These are phyloP conservation scores for Metarhizium rileyi DNA, from an alignment of 2,329 filamentous ascomycete species.

Conservation along the genomic window DNA sequence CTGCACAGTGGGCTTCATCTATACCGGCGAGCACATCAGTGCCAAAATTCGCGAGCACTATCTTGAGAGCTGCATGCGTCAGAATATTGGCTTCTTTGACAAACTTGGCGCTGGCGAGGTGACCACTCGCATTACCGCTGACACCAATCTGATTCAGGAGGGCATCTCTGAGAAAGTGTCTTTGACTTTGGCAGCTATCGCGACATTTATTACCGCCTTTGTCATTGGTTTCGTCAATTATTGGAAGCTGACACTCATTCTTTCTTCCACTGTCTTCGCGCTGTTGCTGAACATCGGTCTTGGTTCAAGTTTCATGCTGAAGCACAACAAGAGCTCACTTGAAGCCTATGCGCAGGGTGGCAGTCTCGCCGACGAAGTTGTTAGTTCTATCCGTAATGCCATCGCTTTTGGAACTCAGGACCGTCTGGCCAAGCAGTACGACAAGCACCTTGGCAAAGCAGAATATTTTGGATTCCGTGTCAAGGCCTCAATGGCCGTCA, in stretches of 20 bases:
- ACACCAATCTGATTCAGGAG: slow-evolving; percentile 88
- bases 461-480: slow-evolving; percentile 67
- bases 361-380: slow-evolving; percentile 84
- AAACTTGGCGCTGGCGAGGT: slow-evolving; percentile 89
- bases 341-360: slow-evolving; percentile 76
- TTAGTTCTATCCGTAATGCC: slow-evolving; percentile 87
- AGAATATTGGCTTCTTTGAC: slow-evolving; percentile 91
- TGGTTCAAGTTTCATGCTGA: slow-evolving; percentile 66
- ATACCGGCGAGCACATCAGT: slow-evolving; percentile 69
- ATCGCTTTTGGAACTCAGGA: slow-evolving; percentile 90
- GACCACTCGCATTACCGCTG: slow-evolving; percentile 86
- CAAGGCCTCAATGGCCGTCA: slow-evolving; percentile 62
- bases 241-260: slow-evolving; percentile 88
- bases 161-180: slow-evolving; percentile 86
- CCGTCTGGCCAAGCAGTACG: slow-evolving; percentile 80
- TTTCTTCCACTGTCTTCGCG: slow-evolving; percentile 71
- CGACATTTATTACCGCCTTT: slow-evolving; percentile 82
- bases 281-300: slow-evolving; percentile 68
- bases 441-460: slow-evolving; percentile 61
- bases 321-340: slow-evolving; percentile 69
- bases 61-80: slow-evolving; percentile 70
- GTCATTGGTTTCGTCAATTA: slow-evolving; percentile 84
- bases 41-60: slow-evolving; percentile 76
- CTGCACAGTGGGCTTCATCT: slow-evolving; percentile 82
- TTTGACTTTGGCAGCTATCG: slow-evolving; percentile 63